Base-by-base conservation (phyloP, 2,329 filamentous ascomycete genomes). In the Fusarium poae region DNA sequence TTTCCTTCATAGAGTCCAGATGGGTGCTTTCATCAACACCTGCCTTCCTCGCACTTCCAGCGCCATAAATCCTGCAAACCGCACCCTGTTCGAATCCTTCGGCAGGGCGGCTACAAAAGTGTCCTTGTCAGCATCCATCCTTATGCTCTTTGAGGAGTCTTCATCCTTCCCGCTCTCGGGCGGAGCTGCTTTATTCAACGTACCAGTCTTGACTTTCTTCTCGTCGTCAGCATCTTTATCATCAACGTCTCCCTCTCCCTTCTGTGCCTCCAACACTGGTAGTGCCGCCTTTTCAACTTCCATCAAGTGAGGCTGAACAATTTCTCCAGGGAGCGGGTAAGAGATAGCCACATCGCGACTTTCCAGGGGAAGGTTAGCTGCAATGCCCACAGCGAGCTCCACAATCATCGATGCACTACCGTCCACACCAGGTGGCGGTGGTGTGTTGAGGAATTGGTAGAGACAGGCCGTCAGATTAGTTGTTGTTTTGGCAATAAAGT, bases 401-500 rank as follows among this genome's bases (percentile, higher is more conserved):
- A 97, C 87, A 77, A 99, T 98, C 89, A 96, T 97, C 56, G 91
- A 90, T 3, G 94, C 92, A 67, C 93, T 94, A 52, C 93, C 94
- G 70, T 95, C 91, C n/a, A 98, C 86, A 11, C 94, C 94, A 2
- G 89, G 81, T 0, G 93, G 92, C 1, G 92, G 87, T 3, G 94
- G 93, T 13, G 92, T 91, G 58, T 88, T 86, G 49, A 98, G 84
- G 74, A 92, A 89, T 74, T 91, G 88, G 64, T 90, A 89, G 34
- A 99, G 81, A 30, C 86, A 89, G 6, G 86, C 88, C 3, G 89
- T 90, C 57, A 95, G 83, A 69, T 89, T 89, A 48, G 83, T 83
- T 12, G 93, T 91, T 16, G 92, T 86, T 73, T 88, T 86, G 56
- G 89, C 88, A 29, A 91, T 92, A 60, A 97, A 88, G 54, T 88